A percentile compares a stretch with the other conserved stretches of the same genome.
Evolutionary conservation across 495 filamentous ascomycete species (phyloP).

Genomic region (Penicillium simplicissimum): DNA sequence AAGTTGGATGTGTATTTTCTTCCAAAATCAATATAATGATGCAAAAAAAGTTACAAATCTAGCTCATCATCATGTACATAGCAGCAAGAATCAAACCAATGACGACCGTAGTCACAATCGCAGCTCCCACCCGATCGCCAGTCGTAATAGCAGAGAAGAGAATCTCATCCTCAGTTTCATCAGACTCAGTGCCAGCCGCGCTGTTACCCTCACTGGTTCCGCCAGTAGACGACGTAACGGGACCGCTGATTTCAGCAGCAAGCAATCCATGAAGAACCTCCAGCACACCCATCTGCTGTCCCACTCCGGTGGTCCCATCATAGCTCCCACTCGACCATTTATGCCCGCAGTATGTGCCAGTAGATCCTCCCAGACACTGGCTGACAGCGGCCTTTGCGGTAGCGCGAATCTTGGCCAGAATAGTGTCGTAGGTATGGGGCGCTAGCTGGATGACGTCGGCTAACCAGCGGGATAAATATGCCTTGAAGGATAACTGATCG

Average conservation of each 20-base stretch:
- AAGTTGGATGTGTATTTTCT: background rate
- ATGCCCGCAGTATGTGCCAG: constrained; percentile 60
- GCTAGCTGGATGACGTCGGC: constrained; percentile 66
- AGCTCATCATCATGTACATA: constrained; percentile 19
- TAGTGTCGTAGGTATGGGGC: constrained; percentile 59
- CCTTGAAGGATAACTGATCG: constrained; percentile 84
- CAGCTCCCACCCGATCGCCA: constrained; percentile 35
- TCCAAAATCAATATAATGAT: background rate
- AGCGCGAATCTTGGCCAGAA: constrained; percentile 63
- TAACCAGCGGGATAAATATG: constrained; percentile 82
- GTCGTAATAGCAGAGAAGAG: constrained; percentile 26
- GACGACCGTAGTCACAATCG: constrained; percentile 33
- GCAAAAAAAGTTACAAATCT: background rate
- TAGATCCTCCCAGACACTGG: constrained; percentile 62
- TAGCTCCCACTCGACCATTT: constrained; percentile 58
- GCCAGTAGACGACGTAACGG: constrained; percentile 64
- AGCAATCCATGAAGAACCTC: constrained; percentile 66
- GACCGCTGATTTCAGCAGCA: constrained; percentile 44
- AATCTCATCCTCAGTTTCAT: constrained; percentile 7
- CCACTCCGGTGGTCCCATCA: constrained; percentile 60
- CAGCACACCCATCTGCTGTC: constrained; percentile 71
- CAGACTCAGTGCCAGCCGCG: constrained; percentile 51
- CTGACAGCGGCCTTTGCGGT: constrained; percentile 69
- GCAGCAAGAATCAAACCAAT: constrained; percentile 10
- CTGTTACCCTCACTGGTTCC: constrained; percentile 76